Evolutionary conservation across 495 filamentous ascomycete genomes (phyloP).

Genomic region (Hypoxylon perforatum): DNA sequence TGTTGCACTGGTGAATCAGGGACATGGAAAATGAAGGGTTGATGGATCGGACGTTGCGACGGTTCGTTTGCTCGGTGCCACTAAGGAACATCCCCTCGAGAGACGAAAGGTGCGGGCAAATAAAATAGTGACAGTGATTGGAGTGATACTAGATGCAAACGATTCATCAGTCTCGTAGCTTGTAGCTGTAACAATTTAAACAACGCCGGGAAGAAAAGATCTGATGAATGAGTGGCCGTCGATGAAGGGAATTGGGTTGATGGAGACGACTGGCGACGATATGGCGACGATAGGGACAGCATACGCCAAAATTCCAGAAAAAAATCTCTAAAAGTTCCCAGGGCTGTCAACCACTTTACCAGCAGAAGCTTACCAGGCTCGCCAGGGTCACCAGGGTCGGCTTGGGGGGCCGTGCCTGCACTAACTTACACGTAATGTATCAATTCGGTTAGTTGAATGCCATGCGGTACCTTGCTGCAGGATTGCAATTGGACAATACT

Average conservation of each 20-base stretch:
- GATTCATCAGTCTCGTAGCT: conserved; percentile 1
- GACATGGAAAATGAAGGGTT: conserved; percentile 31
- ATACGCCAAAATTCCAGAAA: conserved; percentile 43
- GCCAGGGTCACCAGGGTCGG: conserved; percentile 18
- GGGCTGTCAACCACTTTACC: conserved; percentile 8
- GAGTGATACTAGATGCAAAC: conserved; percentile 10
- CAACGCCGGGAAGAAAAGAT: conserved; percentile 12
- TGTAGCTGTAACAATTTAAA: conserved; percentile 9
- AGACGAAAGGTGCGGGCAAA: not conserved
- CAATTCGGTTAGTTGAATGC: conserved; percentile 12
- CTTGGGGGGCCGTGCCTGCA: conserved; percentile 32
- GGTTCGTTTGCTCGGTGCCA: conserved; percentile 30
- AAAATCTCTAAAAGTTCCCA: conserved; percentile 23
- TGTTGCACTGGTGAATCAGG: conserved; percentile 17
- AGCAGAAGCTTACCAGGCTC: not conserved
- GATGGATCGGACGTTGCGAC: conserved; percentile 39
- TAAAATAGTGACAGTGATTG: conserved; percentile 11
- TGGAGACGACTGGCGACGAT: conserved; percentile 22
- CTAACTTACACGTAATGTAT: conserved; percentile 8
- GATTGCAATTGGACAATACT: conserved; percentile 26
- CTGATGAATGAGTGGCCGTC: conserved; percentile 28
- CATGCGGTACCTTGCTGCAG: conserved; percentile 24
- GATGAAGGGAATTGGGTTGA: conserved; percentile 27
- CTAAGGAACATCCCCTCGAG: conserved; percentile 3
- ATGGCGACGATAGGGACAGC: conserved; percentile 9